phyloP scores from a whole-genome alignment of 2,329 filamentous ascomycete species.

The Monilinia vaccinii-corymbosi region DNA sequence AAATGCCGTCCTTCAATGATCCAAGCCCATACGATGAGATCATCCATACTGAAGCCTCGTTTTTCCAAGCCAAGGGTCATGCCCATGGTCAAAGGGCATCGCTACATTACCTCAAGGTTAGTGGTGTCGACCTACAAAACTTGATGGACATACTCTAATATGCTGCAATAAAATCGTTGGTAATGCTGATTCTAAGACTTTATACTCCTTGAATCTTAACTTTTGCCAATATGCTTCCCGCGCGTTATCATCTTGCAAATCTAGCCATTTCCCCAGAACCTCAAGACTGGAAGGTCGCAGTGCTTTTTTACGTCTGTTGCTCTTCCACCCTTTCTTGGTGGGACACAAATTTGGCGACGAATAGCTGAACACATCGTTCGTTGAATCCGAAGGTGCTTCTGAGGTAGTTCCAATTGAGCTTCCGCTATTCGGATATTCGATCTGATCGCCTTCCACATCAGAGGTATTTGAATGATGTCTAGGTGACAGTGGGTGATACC shows the following conservation, averaged over 20 bases:
- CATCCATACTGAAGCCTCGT: slow-evolving; percentile 14
- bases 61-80: neutral
- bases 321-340: neutral
- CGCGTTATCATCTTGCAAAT: slow-evolving; percentile 7
- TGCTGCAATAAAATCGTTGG: slow-evolving; percentile 14
- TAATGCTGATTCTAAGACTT: slow-evolving; percentile 6
- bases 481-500: neutral
- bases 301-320: neutral
- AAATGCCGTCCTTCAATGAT: slow-evolving; percentile 17
- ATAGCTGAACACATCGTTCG: neutral
- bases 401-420: neutral
- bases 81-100: neutral
- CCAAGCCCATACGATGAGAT: slow-evolving; percentile 26
- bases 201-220: neutral
- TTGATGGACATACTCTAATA: slow-evolving; percentile 7
- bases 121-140: neutral
- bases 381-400: neutral
- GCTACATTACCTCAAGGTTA: neutral
- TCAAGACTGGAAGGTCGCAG: neutral
- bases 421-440: neutral
- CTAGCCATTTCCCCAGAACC: slow-evolving; percentile 16
- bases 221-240: slow-evolving; percentile 11
- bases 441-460: neutral
- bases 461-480: neutral
- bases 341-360: neutral